Evolutionary conservation across 306 rosid genomes (phyloP).

Genomic region (Malus sieversii): DNA sequence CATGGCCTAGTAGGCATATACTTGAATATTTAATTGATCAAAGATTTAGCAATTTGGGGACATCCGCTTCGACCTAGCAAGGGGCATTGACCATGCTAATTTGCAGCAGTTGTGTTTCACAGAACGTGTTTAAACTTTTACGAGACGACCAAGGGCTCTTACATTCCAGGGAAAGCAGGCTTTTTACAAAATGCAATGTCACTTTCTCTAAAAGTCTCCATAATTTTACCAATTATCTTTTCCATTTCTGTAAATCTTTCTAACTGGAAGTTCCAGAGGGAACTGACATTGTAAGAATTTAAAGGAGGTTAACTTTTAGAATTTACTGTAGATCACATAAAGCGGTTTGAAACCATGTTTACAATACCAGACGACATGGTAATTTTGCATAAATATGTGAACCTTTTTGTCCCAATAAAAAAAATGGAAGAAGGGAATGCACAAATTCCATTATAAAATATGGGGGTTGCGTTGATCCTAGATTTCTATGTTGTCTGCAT

Average conservation of each 20-base stretch:
- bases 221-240: slow-evolving; percentile 20
- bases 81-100: neutral
- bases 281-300: slow-evolving; percentile 20
- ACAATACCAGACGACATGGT: neutral
- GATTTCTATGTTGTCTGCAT: slow-evolving; percentile 27
- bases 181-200: neutral
- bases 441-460: neutral
- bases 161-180: neutral
- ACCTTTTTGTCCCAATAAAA: neutral
- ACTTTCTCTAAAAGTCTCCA: slow-evolving; percentile 2
- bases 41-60: neutral
- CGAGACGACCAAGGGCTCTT: neutral
- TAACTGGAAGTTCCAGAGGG: neutral
- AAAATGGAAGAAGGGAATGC: neutral
- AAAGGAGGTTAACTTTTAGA: slow-evolving; percentile 42
- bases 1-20: neutral
- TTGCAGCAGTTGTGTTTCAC: neutral
- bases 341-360: neutral
- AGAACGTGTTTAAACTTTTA: neutral
- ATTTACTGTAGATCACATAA: neutral
- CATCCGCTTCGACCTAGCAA: neutral
- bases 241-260: neutral
- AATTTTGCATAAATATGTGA: neutral
- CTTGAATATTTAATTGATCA: neutral
- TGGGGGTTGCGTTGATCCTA: too few species aligned